A percentile compares a stretch with the other conserved stretches of the same genome.
Conservation (phyloP, 208 protist genomes). For the Acanthamoeba lenticulata region DNA sequence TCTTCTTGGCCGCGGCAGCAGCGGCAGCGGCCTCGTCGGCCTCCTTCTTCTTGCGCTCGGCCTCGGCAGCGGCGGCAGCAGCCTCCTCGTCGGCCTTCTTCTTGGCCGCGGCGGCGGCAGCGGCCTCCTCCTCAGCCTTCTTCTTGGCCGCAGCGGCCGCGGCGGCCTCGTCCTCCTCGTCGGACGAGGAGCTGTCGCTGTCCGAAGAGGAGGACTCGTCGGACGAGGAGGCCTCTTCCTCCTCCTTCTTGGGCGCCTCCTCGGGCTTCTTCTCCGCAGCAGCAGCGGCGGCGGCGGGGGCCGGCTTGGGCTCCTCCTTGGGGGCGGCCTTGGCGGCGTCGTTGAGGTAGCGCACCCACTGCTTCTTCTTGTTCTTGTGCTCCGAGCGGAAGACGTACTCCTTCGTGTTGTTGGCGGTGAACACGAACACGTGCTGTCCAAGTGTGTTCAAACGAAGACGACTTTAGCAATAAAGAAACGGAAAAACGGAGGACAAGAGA, state of each 20-base stretch:
- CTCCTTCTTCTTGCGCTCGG: neutral
- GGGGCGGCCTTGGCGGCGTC: conserved; percentile 25
- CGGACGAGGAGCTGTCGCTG: neutral
- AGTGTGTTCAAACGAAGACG: no score
- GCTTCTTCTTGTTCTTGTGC: conserved; percentile 55
- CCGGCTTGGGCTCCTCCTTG: no score
- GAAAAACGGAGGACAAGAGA: no score
- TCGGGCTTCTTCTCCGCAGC: neutral
- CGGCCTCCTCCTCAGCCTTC: neutral
- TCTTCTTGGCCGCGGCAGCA: neutral
- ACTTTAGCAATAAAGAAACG: no score
- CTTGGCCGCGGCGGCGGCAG: no score
- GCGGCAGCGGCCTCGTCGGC: neutral
- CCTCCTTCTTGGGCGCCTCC: neutral
- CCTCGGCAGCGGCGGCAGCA: neutral
- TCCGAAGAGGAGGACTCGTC: conserved; percentile 31
- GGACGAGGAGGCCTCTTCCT: neutral
- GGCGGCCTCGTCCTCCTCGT: neutral
- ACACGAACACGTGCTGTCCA: conserved; percentile 12
- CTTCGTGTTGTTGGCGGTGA: neutral
- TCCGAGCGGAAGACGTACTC: conserved; percentile 10
- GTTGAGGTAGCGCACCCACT: conserved; percentile 48
- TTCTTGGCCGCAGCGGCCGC: neutral
- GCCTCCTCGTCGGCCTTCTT: neutral
- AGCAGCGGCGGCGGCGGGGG: neutral